Evolutionary conservation across 1,284 basidiomycete species (phyloP).

Genomic region (Sanghuangporus sanghuang): DNA sequence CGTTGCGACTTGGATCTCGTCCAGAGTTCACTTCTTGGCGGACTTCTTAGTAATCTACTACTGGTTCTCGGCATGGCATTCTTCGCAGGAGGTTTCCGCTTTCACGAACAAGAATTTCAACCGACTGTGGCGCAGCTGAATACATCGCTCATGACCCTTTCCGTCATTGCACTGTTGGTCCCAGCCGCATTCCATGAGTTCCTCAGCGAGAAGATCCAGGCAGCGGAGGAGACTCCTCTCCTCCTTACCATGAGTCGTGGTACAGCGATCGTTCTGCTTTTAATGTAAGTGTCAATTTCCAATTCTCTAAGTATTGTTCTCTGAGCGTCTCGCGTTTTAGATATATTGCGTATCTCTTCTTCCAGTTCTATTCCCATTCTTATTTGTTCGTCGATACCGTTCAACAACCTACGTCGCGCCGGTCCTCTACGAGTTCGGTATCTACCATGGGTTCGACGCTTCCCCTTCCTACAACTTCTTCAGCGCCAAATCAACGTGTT

Average conservation of each 20-base stretch:
- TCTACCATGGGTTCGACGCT: constrained; percentile 20
- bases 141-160: constrained; percentile 55
- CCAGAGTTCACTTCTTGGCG: constrained; percentile 57
- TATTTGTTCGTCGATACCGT: constrained; percentile 48
- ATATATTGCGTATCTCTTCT: constrained; percentile 37
- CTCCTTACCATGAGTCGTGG: constrained; percentile 41
- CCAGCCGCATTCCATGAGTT: constrained; percentile 54
- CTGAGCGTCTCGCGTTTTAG: constrained; percentile 28
- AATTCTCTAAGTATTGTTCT: background rate
- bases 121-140: constrained; percentile 61
- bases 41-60: constrained; percentile 58
- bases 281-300: constrained; percentile 41
- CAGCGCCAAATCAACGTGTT: constrained; percentile 28
- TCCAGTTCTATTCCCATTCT: constrained; percentile 59
- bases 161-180: constrained; percentile 53
- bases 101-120: constrained; percentile 59
- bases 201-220: constrained; percentile 30
- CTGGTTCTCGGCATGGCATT: constrained; percentile 63
- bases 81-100: constrained; percentile 53
- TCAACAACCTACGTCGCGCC: constrained; percentile 22
- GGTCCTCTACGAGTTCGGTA: constrained; percentile 29
- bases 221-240: constrained; percentile 33
- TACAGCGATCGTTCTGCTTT: constrained; percentile 48
- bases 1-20: constrained; percentile 62
- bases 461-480: constrained; percentile 14